Conservation (phyloP, 345 rosid species). For the Aquilaria sinensis region DNA sequence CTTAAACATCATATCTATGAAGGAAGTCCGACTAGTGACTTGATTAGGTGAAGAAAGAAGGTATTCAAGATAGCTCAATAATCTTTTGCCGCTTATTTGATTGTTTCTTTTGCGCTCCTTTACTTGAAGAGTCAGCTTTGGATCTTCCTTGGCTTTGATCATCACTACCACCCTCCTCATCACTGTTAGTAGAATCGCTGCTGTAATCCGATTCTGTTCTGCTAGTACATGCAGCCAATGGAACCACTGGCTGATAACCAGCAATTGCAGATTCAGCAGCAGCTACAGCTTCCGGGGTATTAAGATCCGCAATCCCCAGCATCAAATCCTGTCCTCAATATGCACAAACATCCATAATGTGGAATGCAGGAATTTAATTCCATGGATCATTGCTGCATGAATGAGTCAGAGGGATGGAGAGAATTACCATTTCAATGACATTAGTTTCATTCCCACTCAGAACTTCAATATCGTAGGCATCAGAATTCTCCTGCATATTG, state of each 20-base stretch:
- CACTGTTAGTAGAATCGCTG: slow-evolving; percentile 21
- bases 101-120: slow-evolving; percentile 10
- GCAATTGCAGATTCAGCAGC: slow-evolving; percentile 82
- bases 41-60: neutral
- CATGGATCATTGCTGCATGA: neutral
- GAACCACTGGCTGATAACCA: slow-evolving; percentile 26
- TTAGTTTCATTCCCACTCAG: slow-evolving; percentile 63
- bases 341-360: neutral
- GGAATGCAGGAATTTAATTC: too few species aligned
- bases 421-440: slow-evolving; percentile 70
- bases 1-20: too few species aligned
- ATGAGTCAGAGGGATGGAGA: neutral
- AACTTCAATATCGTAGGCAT: slow-evolving; percentile 58
- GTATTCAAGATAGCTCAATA: slow-evolving; percentile 35
- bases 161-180: slow-evolving; percentile 15
- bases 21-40: too few species aligned
- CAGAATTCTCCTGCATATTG: slow-evolving; percentile 42
- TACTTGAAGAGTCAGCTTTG: slow-evolving; percentile 8
- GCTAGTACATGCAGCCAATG: slow-evolving; percentile 20
- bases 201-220: slow-evolving; percentile 36
- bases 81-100: slow-evolving; percentile 38
- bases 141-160: slow-evolving; percentile 7
- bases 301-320: slow-evolving; percentile 92
- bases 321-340: slow-evolving; percentile 53
- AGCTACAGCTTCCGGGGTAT: slow-evolving; percentile 69